Base-by-base conservation (phyloP, 805 yeast species). In the Diddensiella transvaalensis region DNA sequence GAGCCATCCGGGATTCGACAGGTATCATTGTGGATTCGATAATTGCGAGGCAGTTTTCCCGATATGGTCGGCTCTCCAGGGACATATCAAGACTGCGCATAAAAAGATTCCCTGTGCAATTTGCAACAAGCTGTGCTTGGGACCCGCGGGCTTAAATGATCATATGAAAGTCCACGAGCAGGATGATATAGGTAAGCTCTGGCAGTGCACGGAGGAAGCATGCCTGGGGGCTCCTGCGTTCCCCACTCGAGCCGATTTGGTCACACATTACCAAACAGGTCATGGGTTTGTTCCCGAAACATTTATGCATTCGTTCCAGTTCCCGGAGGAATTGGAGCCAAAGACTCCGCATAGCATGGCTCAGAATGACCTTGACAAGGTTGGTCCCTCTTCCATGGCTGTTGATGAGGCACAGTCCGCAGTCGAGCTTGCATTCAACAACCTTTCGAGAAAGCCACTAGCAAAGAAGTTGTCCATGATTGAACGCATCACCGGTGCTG, bases 151-250 rank as follows among this genome's bases (percentile, higher is more conserved):
- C 52, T 65, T 88, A 43, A 67, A 74, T 15, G 79, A 83, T 70
- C 96, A 90, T 62, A 80, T 85, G 88, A 65, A 73, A 39, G 69
- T 80, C 18, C 96, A 89, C 64, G 81, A 82, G 55, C 79, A 74
- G 3, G 58, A 60, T 2, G 69, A 71, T 15, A 74, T 71, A 10
- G 66, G 74, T n/a, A 79, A 75, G 53, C 66, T 79, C 8, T 86
- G 95, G 91, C 76, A 75, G 48, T 87, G 96, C 66, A 62, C 65
- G 1, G 69, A 70, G 44, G 83, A 90, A 64, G 62, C 47, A 4
- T 61, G 64, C 15, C 63, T 67, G 4, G 67, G 68, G 1, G 30
- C 30, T 29, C 47, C 47, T 19, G 32, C 44, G 17, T 48, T 44
- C 21, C 47, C 40, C 4, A 30, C 54, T 68, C 83, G 83, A 50